Conservation (phyloP, 352 stramenopile genomes). For the Phytophthora meadii region DNA sequence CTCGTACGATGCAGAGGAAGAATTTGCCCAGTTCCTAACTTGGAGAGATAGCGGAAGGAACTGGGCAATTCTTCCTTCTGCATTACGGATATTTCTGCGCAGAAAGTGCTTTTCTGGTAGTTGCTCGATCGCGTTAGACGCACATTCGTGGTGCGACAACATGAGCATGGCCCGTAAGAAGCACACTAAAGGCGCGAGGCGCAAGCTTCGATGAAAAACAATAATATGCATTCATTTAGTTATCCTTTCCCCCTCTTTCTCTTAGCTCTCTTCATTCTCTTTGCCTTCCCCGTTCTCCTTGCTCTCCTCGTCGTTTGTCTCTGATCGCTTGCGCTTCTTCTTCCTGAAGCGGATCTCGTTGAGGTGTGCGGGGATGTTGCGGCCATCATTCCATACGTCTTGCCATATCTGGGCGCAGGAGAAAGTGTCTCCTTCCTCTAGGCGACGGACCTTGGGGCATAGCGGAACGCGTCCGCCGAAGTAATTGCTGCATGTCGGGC, state of each 20-base stretch:
- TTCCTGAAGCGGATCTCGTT: too few species aligned
- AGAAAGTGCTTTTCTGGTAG: too few species aligned
- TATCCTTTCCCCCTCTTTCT: constrained; percentile 6
- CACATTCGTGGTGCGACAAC: too few species aligned
- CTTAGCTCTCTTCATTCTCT: constrained; percentile 14
- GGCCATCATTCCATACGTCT: constrained; percentile 15
- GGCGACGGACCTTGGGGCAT: background rate
- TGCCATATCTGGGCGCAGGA: background rate
- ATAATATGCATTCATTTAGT: background rate
- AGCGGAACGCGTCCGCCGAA: constrained; percentile 1
- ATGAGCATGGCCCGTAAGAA: too few species aligned
- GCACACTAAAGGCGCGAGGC: too few species aligned
- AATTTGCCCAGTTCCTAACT: background rate
- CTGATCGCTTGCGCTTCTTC: too few species aligned
- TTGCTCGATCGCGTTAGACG: too few species aligned
- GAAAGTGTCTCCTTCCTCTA: constrained; percentile 8
- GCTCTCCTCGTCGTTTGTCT: too few species aligned
- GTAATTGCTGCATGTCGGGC: background rate
- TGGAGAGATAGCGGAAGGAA: background rate
- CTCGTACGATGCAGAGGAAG: background rate
- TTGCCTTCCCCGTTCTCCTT: background rate
- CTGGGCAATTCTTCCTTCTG: background rate
- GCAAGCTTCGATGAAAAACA: too few species aligned
- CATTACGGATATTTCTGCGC: too few species aligned
- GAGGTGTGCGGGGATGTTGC: background rate